Percentiles rank a stretch among this genome's conserved stretches.
Evolutionary conservation across 768 basidiomycete species (phyloP).

Genomic region (Panus rudis): DNA sequence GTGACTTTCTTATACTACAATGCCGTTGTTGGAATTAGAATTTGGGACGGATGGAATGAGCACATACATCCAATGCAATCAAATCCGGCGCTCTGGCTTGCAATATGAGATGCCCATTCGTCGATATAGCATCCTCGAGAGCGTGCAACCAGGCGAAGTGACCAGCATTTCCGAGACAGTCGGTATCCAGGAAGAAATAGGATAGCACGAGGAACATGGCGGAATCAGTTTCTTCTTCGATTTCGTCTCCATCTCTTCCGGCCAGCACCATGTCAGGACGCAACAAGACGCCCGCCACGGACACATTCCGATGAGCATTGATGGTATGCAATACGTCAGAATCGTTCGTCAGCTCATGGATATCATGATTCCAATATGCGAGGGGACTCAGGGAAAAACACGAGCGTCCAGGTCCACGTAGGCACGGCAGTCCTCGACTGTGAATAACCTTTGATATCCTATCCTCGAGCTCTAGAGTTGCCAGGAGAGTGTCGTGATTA

Average conservation of each 20-base stretch:
- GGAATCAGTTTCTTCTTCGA: conserved; percentile 48
- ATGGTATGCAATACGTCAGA: conserved; percentile 54
- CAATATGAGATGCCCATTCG: conserved; percentile 29
- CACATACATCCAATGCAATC: conserved; percentile 38
- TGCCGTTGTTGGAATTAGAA: conserved; percentile 18
- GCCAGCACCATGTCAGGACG: conserved; percentile 74
- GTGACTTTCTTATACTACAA: conserved; percentile 46
- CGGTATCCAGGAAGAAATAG: conserved; percentile 73
- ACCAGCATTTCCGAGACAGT: conserved; percentile 56
- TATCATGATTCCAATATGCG: conserved; percentile 67
- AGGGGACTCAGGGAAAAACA: conserved; percentile 73
- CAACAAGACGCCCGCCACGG: conserved; percentile 57
- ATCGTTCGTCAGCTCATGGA: conserved; percentile 45
- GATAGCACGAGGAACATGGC: conserved; percentile 73
- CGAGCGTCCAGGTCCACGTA: conserved; percentile 41
- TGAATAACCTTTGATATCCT: conserved; percentile 41
- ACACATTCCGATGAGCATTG: conserved; percentile 42
- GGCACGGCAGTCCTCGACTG: conserved; percentile 41
- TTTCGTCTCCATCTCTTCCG: conserved; percentile 46
- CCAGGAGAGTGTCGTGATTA: conserved; percentile 53
- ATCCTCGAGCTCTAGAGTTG: conserved; percentile 58
- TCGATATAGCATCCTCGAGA: conserved; percentile 36
- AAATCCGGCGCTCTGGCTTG: conserved; percentile 37
- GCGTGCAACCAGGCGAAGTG: conserved; percentile 60
- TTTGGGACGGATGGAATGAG: conserved; percentile 17